A percentile compares a stretch with the other conserved stretches of the same genome.
phyloP scores from a whole-genome alignment of 73 alveolate genomes.

The Paramecium biaurelia region DNA sequence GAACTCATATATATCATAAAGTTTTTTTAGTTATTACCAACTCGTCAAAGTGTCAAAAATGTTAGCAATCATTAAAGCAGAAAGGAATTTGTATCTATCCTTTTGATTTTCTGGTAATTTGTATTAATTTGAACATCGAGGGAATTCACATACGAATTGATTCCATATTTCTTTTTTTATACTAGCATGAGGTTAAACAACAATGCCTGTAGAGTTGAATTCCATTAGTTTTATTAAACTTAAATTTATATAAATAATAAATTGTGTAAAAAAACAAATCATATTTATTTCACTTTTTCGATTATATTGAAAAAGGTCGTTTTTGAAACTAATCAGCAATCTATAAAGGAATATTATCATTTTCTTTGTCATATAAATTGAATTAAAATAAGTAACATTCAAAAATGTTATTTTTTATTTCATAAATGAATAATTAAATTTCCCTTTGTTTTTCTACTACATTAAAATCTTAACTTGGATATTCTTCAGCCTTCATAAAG shows the following conservation, averaged over 20 bases:
- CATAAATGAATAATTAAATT: neutral
- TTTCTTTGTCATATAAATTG: neutral
- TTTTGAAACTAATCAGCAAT: neutral
- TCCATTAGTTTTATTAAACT: neutral
- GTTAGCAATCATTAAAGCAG: conserved; percentile 1
- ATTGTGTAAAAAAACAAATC: neutral
- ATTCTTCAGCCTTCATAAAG: neutral
- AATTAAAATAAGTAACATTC: neutral
- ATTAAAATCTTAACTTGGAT: neutral
- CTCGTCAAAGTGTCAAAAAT: neutral
- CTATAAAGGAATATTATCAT: neutral
- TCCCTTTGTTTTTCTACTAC: neutral
- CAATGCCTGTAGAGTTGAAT: neutral
- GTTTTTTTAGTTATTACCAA: neutral
- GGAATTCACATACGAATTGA: neutral
- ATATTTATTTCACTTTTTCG: neutral
- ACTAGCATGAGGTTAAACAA: neutral
- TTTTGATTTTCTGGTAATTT: neutral
- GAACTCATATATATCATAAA: neutral
- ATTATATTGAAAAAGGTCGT: neutral
- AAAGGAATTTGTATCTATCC: neutral
- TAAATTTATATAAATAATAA: neutral
- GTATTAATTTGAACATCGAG: neutral
- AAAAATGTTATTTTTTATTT: neutral
- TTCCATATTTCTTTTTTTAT: neutral